Percentiles rank a stretch among this genome's conserved stretches.
Conservation (phyloP, 805 yeast genomes). For the Hanseniaspora occidentalis region DNA sequence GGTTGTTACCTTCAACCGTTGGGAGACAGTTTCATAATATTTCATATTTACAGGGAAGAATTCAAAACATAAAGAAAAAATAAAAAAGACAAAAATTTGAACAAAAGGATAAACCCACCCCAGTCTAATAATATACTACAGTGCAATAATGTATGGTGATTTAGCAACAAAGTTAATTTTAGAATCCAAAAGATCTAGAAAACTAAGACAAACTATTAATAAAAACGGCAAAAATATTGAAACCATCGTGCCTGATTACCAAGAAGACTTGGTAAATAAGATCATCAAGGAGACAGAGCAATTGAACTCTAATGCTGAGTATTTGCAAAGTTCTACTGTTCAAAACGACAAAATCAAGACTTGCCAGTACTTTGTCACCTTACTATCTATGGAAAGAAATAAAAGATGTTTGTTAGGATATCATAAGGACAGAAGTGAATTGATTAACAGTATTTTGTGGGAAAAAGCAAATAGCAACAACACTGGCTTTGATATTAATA, state of each 20-base stretch:
- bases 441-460: conserved; percentile 63
- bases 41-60: too few species aligned
- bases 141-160: conserved; percentile 69
- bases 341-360: conserved; percentile 36
- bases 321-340: conserved; percentile 21
- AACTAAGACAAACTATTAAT: conserved; percentile 25
- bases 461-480: conserved; percentile 28
- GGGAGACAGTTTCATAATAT: too few species aligned
- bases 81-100: not conserved
- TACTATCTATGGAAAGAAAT: conserved; percentile 71
- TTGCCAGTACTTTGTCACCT: conserved; percentile 45
- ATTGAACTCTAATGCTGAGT: conserved; percentile 44
- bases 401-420: conserved; percentile 84
- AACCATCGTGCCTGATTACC: conserved; percentile 47
- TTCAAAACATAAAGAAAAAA: too few species aligned
- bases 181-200: conserved; percentile 72
- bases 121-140: not conserved
- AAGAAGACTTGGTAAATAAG: conserved; percentile 55
- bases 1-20: too few species aligned
- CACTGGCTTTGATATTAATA: conserved; percentile 25
- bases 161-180: conserved; percentile 66
- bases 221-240: conserved; percentile 12
- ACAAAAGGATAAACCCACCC: not conserved
- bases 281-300: conserved; percentile 62
- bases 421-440: conserved; percentile 56